Evolutionary conservation across 768 basidiomycete genomes (phyloP).

Genomic region (Kwoniella dejecticola): DNA sequence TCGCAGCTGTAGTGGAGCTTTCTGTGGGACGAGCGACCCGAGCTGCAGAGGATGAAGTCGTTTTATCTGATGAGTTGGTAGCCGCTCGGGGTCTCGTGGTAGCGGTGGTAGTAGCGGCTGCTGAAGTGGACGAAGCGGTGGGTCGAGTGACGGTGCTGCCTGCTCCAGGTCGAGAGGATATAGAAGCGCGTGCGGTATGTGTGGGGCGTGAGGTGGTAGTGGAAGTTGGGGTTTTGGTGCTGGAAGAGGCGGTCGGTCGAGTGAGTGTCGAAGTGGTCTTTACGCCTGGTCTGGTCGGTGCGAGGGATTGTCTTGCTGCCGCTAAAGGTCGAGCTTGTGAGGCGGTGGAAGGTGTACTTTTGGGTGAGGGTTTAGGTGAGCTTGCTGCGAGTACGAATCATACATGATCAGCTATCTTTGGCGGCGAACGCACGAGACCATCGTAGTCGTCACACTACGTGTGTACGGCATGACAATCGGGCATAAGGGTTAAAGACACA

Average conservation of each 20-base stretch:
- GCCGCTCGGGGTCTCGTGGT: constrained; percentile 4
- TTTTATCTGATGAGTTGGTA: constrained; percentile 13
- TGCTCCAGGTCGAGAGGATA: constrained; percentile 6
- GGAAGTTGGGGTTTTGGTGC: neutral
- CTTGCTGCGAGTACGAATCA: constrained; percentile 7
- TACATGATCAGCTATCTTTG: too few relatives aligned
- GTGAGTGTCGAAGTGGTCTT: constrained; percentile 2
- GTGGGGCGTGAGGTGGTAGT: neutral
- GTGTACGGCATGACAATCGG: too few relatives aligned
- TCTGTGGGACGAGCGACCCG: neutral
- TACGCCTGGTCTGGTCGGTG: neutral
- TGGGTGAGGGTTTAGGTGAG: constrained; percentile 17
- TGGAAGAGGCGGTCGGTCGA: neutral
- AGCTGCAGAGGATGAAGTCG: constrained; percentile 6
- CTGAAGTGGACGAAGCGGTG: constrained; percentile 12
- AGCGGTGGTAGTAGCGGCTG: neutral
- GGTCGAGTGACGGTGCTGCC: neutral
- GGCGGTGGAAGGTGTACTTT: neutral
- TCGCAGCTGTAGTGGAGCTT: neutral
- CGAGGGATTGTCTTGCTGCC: constrained; percentile 14
- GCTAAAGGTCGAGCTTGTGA: neutral
- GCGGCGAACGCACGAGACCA: too few relatives aligned
- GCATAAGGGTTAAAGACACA: too few relatives aligned
- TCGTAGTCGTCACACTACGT: too few relatives aligned
- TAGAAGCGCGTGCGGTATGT: constrained; percentile 6